These are phyloP conservation scores for Candida sanyaensis DNA, from an alignment of 1,139 yeast species.

Conservation along the genomic window DNA sequence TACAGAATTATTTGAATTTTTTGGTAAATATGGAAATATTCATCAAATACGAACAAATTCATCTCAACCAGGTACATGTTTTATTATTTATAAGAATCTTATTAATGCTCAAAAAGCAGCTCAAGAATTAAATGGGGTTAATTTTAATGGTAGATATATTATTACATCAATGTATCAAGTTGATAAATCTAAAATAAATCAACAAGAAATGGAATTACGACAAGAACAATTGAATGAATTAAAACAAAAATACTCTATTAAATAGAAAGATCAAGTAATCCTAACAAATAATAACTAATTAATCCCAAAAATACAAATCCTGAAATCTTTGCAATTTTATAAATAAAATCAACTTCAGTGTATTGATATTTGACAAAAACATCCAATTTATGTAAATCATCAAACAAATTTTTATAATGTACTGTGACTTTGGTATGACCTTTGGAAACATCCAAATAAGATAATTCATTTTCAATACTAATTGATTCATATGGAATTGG, in stretches of 20 bases:
- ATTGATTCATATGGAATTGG: constrained; percentile 50
- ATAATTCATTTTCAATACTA: constrained; percentile 46
- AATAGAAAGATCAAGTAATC: constrained; percentile 37
- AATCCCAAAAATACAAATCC: constrained; percentile 65
- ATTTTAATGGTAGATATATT: constrained; percentile 59
- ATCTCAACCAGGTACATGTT: constrained; percentile 49
- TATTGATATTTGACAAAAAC: constrained; percentile 66
- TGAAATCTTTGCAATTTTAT: constrained; percentile 70
- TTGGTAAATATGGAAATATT: constrained; percentile 60
- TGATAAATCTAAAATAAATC: constrained; percentile 31
- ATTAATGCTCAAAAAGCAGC: constrained; percentile 52
- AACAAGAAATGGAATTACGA: constrained; percentile 14
- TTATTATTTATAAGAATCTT: constrained; percentile 54
- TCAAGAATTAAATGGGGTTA: constrained; percentile 59
- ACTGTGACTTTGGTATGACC: constrained; percentile 84
- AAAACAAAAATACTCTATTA: constrained; percentile 12
- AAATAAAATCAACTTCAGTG: constrained; percentile 51
- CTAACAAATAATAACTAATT: constrained; percentile 55
- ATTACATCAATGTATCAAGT: constrained; percentile 50
- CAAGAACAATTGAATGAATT: constrained; percentile 11
- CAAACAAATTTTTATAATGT: constrained; percentile 63
- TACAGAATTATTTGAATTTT: constrained; percentile 51
- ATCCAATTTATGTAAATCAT: constrained; percentile 62
- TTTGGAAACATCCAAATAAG: constrained; percentile 72
- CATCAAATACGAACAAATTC: constrained; percentile 51